These are phyloP conservation scores for Citeromyces matritensis DNA, from an alignment of 805 yeast genomes.

Conservation along the genomic window DNA sequence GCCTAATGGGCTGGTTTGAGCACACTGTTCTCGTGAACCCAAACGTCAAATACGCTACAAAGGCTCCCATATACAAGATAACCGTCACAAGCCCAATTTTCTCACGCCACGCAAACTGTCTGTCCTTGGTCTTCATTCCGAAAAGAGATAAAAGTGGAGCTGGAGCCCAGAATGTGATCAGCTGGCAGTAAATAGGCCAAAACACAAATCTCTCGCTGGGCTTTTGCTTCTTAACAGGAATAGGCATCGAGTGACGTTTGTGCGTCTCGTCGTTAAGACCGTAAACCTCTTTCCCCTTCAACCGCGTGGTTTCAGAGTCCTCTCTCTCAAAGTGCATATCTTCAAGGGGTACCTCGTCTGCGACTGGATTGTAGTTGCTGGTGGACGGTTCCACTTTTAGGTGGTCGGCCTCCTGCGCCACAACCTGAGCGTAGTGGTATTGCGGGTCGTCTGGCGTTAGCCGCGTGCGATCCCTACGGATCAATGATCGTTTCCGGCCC, in stretches of 20 bases:
- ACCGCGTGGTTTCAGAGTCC: slow-evolving; percentile 1
- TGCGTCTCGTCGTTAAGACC: slow-evolving; percentile 48
- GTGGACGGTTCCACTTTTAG: slow-evolving; percentile 52
- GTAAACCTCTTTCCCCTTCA: slow-evolving; percentile 31
- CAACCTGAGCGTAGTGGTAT: slow-evolving; percentile 63
- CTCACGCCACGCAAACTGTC: slow-evolving; percentile 96
- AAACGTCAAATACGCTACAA: slow-evolving; percentile 78
- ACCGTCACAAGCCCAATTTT: slow-evolving; percentile 75
- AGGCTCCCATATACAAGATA: slow-evolving; percentile 56
- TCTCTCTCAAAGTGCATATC: slow-evolving; percentile 1
- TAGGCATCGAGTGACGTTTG: slow-evolving; percentile 6
- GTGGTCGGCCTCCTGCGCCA: slow-evolving; percentile 48
- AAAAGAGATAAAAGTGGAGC: slow-evolving; percentile 50
- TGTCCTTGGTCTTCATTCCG: slow-evolving; percentile 66
- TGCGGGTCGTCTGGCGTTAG: slow-evolving; percentile 15
- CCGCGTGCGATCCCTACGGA: slow-evolving; percentile 68
- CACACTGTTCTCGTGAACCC: slow-evolving; percentile 85
- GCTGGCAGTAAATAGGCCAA: slow-evolving; percentile 78
- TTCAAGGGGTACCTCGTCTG: slow-evolving; percentile 1
- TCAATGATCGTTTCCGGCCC: slow-evolving; percentile 51
- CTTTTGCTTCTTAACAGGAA: slow-evolving; percentile 7
- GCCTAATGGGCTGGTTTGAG: slow-evolving; percentile 24
- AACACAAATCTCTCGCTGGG: slow-evolving; percentile 11
- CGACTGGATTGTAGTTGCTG: slow-evolving; percentile 42
- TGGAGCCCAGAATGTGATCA: slow-evolving; percentile 89